Evolutionary conservation across 176 grass and related monocot species (phyloP), one percentile per base, ranked within the genome.

Genomic region (Oropetium thomaeum): DNA sequence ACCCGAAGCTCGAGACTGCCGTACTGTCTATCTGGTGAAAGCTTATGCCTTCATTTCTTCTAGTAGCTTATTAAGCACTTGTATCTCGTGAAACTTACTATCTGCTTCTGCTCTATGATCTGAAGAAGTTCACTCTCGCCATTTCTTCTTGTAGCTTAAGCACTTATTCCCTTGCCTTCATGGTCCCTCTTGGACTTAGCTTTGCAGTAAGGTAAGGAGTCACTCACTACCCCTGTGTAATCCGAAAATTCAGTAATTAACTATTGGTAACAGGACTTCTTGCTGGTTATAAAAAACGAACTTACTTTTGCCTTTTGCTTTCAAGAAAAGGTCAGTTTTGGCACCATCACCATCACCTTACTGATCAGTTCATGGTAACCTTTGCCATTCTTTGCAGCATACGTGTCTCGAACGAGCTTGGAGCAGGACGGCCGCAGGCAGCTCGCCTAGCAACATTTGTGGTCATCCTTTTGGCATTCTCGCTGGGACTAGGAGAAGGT

Each of bases 361-460:
- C n/a, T n/a, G n/a, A n/a, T n/a, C n/a, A n/a, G n/a, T n/a, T n/a
- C n/a, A n/a, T n/a, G n/a, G n/a, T n/a, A n/a, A n/a, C n/a, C n/a
- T n/a, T n/a, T n/a, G n/a, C n/a, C n/a, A n/a, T n/a, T n/a, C 8
- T 10, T 41, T 12, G 16, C 44, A 91, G 89, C 55, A 91, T 76
- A 15, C 70, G 89, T 5, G 84, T 84, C 30, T 91, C 84, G 43
- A 91, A 91, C 62, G 89, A 91, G 65, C 89, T 91, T 11, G 89
- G 89, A 5, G 47, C 47, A 5, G 47, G 47, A 19, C 9, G 19
- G 4, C 47, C 47, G 17, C 5, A n/a, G 4, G 47, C 47, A 5
- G 47, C 47, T 5, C 89, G 14, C 81, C 69, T 51, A 39, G 64
- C 84, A 0, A 62, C 77, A 2, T 47, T 10, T 9, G 84, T 84